Conservation (phyloP, 768 basidiomycete species). For the Daedaleopsis sinensis region DNA sequence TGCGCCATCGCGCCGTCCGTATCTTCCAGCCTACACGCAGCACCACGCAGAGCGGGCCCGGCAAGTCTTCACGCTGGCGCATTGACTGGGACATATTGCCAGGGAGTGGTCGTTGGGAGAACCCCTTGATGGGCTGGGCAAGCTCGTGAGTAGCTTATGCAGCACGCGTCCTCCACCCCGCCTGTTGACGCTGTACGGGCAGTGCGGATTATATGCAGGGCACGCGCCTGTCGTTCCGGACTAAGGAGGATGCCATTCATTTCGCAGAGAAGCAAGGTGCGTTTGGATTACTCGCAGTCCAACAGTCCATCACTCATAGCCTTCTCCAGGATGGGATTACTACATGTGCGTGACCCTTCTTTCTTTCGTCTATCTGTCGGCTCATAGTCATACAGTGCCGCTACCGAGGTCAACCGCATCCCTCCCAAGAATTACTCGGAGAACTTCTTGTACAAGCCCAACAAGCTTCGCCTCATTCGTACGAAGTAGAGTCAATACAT, state of each 20-base stretch:
- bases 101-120: conserved; percentile 95
- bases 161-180: not conserved
- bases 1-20: conserved; percentile 84
- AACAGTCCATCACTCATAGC: not conserved
- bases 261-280: conserved; percentile 97
- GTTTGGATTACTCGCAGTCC: conserved; percentile 18
- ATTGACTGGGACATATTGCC: conserved; percentile 94
- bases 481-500: conserved; percentile 73
- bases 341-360: conserved; percentile 62
- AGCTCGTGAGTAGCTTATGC: conserved; percentile 70
- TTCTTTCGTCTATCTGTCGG: conserved; percentile 13
- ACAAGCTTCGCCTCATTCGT: conserved; percentile 78
- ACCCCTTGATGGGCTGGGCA: conserved; percentile 96
- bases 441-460: conserved; percentile 85
- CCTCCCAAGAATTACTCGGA: conserved; percentile 90
- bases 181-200: not conserved
- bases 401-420: conserved; percentile 59
- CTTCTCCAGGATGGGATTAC: conserved; percentile 85
- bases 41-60: conserved; percentile 92
- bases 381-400: not conserved
- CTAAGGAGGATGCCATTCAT: conserved; percentile 88
- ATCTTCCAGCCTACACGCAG: conserved; percentile 93
- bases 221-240: conserved; percentile 78
- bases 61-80: conserved; percentile 87
- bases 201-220: conserved; percentile 98